These are phyloP conservation scores for Lumnitzera racemosa DNA, from an alignment of 345 rosid species.

Conservation along the genomic window DNA sequence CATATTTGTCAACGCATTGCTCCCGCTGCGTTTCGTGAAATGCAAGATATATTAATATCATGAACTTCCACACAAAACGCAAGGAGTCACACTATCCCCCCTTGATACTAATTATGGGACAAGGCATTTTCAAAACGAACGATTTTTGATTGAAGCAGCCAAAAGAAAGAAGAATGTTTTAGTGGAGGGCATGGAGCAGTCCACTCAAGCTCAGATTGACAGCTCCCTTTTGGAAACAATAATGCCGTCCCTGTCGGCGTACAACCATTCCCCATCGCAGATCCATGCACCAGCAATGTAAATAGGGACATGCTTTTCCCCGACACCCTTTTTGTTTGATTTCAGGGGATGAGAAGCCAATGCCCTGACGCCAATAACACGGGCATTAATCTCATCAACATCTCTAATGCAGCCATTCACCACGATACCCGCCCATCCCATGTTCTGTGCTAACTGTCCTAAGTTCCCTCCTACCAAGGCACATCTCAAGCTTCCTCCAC, in stretches of 20 bases:
- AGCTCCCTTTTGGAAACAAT: slow-evolving; percentile 58
- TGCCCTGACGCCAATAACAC: slow-evolving; percentile 74
- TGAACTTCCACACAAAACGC: too few species aligned
- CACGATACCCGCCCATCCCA: slow-evolving; percentile 78
- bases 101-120: too few species aligned
- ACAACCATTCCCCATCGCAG: slow-evolving; percentile 77
- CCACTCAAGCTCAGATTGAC: slow-evolving; percentile 23
- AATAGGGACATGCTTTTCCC: slow-evolving; percentile 59
- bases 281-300: slow-evolving; percentile 54
- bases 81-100: too few species aligned
- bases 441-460: slow-evolving; percentile 64
- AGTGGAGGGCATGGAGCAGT: too few species aligned
- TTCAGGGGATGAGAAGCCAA: slow-evolving; percentile 74
- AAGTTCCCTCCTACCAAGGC: slow-evolving; percentile 79
- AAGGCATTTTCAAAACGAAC: too few species aligned
- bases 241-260: slow-evolving; percentile 79
- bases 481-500: slow-evolving; percentile 86
- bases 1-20: too few species aligned
- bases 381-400: slow-evolving; percentile 72
- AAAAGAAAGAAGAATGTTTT: too few species aligned
- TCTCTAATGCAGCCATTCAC: slow-evolving; percentile 82
- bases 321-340: slow-evolving; percentile 66
- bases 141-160: too few species aligned
- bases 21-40: too few species aligned
- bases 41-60: too few species aligned